Conservation (phyloP, 1,284 basidiomycete species). For the Sporisorium sorghi region DNA sequence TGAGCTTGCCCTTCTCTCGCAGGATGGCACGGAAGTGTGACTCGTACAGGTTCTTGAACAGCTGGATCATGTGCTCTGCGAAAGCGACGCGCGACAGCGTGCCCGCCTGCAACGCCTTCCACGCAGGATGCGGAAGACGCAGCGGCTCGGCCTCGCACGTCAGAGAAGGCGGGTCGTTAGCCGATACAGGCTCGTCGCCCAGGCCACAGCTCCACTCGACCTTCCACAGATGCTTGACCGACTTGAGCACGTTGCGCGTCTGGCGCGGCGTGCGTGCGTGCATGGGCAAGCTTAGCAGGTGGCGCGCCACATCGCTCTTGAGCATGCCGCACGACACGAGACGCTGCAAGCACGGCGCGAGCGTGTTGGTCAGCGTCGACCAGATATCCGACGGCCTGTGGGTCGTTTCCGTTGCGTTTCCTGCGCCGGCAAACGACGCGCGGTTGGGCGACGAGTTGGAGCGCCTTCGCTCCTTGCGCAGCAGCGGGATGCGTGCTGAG, state of each 20-base stretch:
- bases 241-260: conserved; percentile 68
- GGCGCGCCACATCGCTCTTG: conserved; percentile 70
- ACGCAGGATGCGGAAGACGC: conserved; percentile 69
- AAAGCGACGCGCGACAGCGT: conserved; percentile 68
- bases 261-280: conserved; percentile 69
- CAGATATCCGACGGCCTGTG: conserved; percentile 65
- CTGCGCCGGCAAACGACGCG: conserved; percentile 13
- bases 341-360: conserved; percentile 70
- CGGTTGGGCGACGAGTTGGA: conserved; percentile 50
- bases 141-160: conserved; percentile 59
- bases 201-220: conserved; percentile 69
- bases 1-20: conserved; percentile 67
- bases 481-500: conserved; percentile 20
- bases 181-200: conserved; percentile 38
- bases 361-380: conserved; percentile 67
- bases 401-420: conserved; percentile 9
- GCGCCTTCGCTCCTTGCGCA: conserved; percentile 46
- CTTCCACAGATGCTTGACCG: conserved; percentile 68
- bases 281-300: conserved; percentile 69
- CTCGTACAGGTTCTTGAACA: conserved; percentile 71
- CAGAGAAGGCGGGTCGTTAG: conserved; percentile 26
- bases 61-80: conserved; percentile 68
- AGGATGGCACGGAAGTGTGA: conserved; percentile 69
- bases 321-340: conserved; percentile 70
- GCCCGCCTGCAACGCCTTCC: conserved; percentile 68